Evolutionary conservation across 345 rosid species (phyloP).

Genomic region (Salix udensis): DNA sequence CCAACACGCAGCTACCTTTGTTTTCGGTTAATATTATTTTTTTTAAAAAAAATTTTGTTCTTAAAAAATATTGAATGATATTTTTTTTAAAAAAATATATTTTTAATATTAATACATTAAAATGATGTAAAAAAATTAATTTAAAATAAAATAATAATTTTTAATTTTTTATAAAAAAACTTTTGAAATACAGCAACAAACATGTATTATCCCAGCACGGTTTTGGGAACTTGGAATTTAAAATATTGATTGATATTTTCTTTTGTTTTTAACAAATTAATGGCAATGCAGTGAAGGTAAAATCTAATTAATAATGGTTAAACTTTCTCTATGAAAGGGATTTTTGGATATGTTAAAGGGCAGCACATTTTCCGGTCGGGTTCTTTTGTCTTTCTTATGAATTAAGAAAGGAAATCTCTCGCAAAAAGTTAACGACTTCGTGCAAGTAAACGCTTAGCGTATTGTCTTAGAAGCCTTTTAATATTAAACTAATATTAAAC

Average conservation of each 20-base stretch:
- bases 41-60: no score
- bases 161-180: no score
- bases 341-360: background rate
- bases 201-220: no score
- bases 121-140: no score
- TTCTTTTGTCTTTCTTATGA: slow-evolving; percentile 1
- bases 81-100: no score
- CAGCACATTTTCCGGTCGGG: background rate
- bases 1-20: background rate
- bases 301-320: no score
- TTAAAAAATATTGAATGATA: no score
- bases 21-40: background rate
- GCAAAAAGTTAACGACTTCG: background rate
- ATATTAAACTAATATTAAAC: no score
- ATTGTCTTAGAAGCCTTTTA: background rate
- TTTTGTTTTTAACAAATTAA: background rate
- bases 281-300: no score
- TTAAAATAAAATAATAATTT: no score
- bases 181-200: no score
- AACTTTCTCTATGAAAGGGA: background rate
- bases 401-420: background rate
- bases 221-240: background rate
- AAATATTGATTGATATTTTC: background rate
- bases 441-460: slow-evolving; percentile 15
- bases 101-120: no score